A percentile compares a stretch with the other conserved stretches of the same genome.
phyloP scores from a whole-genome alignment of 2,329 filamentous ascomycete genomes.

The Claviceps spartinae region DNA sequence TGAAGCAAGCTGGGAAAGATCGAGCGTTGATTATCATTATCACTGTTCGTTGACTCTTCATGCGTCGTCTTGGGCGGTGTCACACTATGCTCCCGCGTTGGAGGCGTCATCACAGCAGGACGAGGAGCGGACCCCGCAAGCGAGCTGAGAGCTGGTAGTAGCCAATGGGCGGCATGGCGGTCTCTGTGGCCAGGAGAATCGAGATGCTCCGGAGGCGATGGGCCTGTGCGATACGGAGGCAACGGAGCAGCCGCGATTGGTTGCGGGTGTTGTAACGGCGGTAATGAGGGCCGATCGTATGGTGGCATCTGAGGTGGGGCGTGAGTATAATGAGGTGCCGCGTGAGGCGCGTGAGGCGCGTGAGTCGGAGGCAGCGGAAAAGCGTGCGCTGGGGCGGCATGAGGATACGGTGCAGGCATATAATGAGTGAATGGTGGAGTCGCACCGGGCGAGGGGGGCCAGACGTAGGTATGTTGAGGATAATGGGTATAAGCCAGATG shows the following conservation, averaged over 20 bases:
- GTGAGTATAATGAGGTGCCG: constrained; percentile 15
- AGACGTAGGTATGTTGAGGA: constrained; percentile 31
- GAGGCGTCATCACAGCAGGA: constrained; percentile 24
- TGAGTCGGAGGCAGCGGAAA: constrained; percentile 10
- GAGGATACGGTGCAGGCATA: constrained; percentile 23
- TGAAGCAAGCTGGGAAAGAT: constrained; percentile 39
- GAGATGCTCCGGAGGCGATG: constrained; percentile 21
- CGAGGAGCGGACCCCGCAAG: constrained; percentile 12
- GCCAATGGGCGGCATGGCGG: constrained; percentile 29
- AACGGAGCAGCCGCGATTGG: constrained; percentile 9
- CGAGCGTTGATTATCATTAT: constrained; percentile 22
- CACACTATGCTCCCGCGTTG: constrained; percentile 31
- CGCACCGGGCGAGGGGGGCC: constrained; percentile 42
- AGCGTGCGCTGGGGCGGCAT: constrained; percentile 13
- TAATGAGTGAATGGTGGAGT: constrained; percentile 41
- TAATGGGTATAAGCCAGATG: constrained; percentile 27
- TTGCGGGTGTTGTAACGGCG: constrained; percentile 21
- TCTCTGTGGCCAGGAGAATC: constrained; percentile 32
- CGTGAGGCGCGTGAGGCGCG: constrained; percentile 14
- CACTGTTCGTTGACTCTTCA: constrained; percentile 16
- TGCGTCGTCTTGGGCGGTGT: constrained; percentile 33
- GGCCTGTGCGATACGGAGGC: constrained; percentile 20
- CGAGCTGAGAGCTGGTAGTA: constrained; percentile 27
- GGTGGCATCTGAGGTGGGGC: constrained; percentile 2
- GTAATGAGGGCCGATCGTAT: constrained; percentile 24